Conservation (phyloP, 768 basidiomycete species). For the Daedalea quercina region DNA sequence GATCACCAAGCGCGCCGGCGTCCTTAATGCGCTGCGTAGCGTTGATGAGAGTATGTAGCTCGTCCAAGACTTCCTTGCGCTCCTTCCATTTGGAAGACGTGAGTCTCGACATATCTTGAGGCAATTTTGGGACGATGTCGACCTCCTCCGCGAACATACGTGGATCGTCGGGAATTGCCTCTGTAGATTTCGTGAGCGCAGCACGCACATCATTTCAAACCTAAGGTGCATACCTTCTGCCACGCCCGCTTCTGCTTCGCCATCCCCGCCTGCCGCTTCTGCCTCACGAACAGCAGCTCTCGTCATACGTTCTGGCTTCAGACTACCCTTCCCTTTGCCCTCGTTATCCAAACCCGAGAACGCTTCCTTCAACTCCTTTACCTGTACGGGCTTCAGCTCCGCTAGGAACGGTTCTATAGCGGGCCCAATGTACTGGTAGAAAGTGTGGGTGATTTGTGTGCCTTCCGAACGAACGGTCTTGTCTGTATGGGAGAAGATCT, state of each 20-base stretch:
- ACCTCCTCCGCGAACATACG: constrained; percentile 75
- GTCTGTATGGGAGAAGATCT: constrained; percentile 92
- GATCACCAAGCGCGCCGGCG: constrained; percentile 66
- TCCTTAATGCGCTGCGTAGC: constrained; percentile 75
- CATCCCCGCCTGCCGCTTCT: constrained; percentile 36
- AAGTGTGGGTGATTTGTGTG: constrained; percentile 56
- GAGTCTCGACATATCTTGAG: constrained; percentile 65
- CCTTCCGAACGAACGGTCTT: constrained; percentile 96
- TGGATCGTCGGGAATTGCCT: constrained; percentile 57
- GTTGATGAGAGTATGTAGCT: constrained; percentile 63
- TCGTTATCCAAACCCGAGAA: constrained; percentile 81
- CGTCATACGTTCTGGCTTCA: constrained; percentile 78
- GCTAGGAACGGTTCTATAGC: constrained; percentile 79
- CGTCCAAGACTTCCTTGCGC: constrained; percentile 85
- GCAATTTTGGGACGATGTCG: constrained; percentile 70
- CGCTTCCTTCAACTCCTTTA: constrained; percentile 89
- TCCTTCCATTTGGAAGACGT: constrained; percentile 98
- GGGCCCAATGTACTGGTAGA: constrained; percentile 81
- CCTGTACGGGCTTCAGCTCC: constrained; percentile 94
- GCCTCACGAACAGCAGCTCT: constrained; percentile 69
- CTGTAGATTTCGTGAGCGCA: constrained; percentile 24
- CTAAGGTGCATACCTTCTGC: constrained; percentile 38
- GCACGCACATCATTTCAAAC: not conserved
- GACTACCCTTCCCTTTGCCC: constrained; percentile 76
- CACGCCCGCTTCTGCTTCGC: constrained; percentile 25